These are phyloP conservation scores for Eucalyptus leucophloia DNA, from an alignment of 345 rosid species.

Conservation along the genomic window DNA sequence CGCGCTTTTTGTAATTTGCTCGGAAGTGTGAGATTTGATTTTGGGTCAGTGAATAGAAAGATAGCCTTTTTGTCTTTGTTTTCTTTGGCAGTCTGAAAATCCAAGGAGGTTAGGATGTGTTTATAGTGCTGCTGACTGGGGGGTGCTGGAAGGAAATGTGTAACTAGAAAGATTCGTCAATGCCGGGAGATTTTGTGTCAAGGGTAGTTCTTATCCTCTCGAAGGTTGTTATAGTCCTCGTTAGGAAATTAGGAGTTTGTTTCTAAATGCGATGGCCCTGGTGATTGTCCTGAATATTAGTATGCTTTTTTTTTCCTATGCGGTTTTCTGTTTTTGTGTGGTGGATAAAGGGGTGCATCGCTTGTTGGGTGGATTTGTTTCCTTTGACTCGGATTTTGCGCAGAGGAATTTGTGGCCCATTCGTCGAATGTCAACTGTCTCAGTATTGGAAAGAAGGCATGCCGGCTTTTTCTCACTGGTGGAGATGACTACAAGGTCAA, in stretches of 20 bases:
- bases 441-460: constrained; percentile 64
- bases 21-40: neutral
- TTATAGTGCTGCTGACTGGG: neutral
- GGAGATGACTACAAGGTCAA: constrained; percentile 90
- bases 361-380: neutral
- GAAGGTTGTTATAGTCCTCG: neutral
- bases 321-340: neutral
- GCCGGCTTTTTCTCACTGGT: constrained; percentile 70
- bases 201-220: neutral
- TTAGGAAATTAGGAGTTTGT: neutral
- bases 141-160: neutral
- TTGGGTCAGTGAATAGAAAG: neutral
- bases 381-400: constrained; percentile 34
- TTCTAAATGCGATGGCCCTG: neutral
- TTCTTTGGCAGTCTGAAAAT: neutral
- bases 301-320: neutral
- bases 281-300: neutral
- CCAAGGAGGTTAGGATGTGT: neutral
- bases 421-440: constrained; percentile 74
- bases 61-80: neutral
- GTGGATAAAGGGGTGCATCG: neutral
- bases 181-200: neutral
- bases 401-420: constrained; percentile 98
- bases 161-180: neutral
- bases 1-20: neutral